Evolutionary conservation across 805 yeast species (phyloP).

Genomic region (Scheffersomyces coipomensis): DNA sequence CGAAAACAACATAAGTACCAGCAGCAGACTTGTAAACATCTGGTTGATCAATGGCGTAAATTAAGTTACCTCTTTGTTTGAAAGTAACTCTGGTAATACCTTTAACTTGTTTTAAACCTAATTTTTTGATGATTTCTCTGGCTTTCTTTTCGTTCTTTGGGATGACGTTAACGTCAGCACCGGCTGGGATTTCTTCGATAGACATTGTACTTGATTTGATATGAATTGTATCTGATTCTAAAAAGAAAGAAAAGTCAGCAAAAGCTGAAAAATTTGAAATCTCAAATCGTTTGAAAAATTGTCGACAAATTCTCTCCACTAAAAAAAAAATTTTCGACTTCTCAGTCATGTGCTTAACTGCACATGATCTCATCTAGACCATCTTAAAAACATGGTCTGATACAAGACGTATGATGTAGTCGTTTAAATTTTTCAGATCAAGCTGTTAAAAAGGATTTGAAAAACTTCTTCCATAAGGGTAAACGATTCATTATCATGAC

Average conservation of each 20-base stretch:
- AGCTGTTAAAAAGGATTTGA: too few relatives aligned
- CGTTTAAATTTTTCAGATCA: too few relatives aligned
- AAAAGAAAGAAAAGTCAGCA: too few relatives aligned
- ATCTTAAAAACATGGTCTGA: too few relatives aligned
- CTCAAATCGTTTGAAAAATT: neutral
- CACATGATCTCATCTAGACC: too few relatives aligned
- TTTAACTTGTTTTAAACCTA: constrained; percentile 84
- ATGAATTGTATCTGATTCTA: too few relatives aligned
- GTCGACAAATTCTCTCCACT: neutral
- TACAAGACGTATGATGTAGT: too few relatives aligned
- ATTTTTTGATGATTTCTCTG: constrained; percentile 81
- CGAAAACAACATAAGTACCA: constrained; percentile 95
- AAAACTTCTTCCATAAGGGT: too few relatives aligned
- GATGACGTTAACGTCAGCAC: constrained; percentile 77
- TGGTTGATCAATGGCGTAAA: constrained; percentile 88
- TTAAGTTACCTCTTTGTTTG: constrained; percentile 88
- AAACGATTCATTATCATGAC: too few relatives aligned
- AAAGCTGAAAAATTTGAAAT: neutral
- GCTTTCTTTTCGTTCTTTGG: constrained; percentile 95
- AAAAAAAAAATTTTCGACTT: too few relatives aligned
- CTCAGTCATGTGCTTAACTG: too few relatives aligned
- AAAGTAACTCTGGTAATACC: constrained; percentile 95
- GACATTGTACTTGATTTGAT: constrained; percentile 37
- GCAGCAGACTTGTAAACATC: constrained; percentile 92
- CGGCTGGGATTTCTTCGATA: constrained; percentile 69